Base-by-base conservation (phyloP, 1,139 yeast genomes). In the Pichia sp. region DNA sequence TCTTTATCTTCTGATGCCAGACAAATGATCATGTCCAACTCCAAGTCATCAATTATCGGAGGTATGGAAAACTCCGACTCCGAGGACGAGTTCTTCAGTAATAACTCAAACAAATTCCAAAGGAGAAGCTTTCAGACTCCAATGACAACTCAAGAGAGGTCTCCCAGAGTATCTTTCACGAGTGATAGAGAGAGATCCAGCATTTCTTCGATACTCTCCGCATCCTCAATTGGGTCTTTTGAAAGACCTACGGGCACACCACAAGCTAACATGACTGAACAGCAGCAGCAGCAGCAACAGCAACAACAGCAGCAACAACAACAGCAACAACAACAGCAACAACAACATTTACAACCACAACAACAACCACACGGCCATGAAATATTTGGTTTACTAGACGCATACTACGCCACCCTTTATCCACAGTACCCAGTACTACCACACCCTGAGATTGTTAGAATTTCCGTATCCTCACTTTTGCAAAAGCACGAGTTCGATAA, bases 341-440 rank as follows among this genome's bases (percentile, higher is more conserved):
- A n/a, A n/a, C n/a, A n/a, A n/a, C n/a, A n/a, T n/a, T n/a, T n/a
- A n/a, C n/a, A n/a, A n/a, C n/a, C n/a, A n/a, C n/a, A n/a, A n/a
- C n/a, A n/a, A n/a, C n/a, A n/a, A n/a, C n/a, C n/a, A n/a, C n/a
- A n/a, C n/a, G n/a, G n/a, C n/a, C n/a, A n/a, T n/a, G 27, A 24
- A 24, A 6, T 44, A 3, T 20, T 22, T n/a, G 18, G 10, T 8
- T 21, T 38, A 19, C 21, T 56, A 13, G 58, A 54, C 29, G 23
- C 41, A 11, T 79, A 79, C 49, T 79, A 76, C 50, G 56, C 65
- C 20, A 68, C 64, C 36, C 66, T 76, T 46, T 86, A 79, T 49
- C 50, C 57, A 1, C 66, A 64, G 20, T 71, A 77, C 50, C 84
- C 86, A 6, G 60, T 79, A 0, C 59, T 80, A 18, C 80, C 84